phyloP scores from a whole-genome alignment of 2,329 filamentous ascomycete species.

The Botryotinia globosa region DNA sequence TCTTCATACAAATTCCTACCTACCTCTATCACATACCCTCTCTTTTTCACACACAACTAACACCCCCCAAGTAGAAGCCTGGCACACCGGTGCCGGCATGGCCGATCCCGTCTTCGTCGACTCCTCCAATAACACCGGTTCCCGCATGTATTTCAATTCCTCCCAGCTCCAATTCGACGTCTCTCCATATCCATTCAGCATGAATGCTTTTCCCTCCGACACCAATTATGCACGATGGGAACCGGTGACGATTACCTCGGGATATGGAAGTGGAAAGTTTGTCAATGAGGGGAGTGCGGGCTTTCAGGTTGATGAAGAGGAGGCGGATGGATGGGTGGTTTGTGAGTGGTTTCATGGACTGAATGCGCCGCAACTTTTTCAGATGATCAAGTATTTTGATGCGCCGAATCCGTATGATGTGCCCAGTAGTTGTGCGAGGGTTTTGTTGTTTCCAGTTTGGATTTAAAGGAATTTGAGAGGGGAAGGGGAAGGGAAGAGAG shows the following conservation, averaged over 20 bases:
- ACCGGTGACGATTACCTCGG: slow-evolving; percentile 22
- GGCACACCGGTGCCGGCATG: slow-evolving; percentile 30
- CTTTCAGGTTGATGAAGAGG: slow-evolving; percentile 22
- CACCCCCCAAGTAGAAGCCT: slow-evolving; percentile 26
- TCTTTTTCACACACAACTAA: slow-evolving; percentile 8
- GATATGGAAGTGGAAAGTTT: slow-evolving; percentile 25
- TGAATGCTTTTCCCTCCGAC: slow-evolving; percentile 29
- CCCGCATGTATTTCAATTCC: slow-evolving; percentile 29
- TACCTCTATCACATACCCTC: no score
- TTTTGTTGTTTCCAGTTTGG: slow-evolving; percentile 23
- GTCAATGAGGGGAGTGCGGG: slow-evolving; percentile 22
- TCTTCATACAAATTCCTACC: not conserved
- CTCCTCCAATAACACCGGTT: not conserved
- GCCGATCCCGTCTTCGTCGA: slow-evolving; percentile 30
- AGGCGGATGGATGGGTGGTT: slow-evolving; percentile 32
- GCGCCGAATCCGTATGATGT: slow-evolving; percentile 19
- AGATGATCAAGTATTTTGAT: slow-evolving; percentile 30
- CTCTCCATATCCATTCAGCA: slow-evolving; percentile 23
- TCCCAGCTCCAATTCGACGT: slow-evolving; percentile 32
- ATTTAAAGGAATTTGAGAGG: slow-evolving; percentile 12
- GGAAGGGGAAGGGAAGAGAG: not conserved
- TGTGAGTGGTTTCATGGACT: slow-evolving; percentile 33
- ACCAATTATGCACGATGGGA: slow-evolving; percentile 29
- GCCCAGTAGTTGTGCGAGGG: slow-evolving; percentile 26
- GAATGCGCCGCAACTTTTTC: slow-evolving; percentile 32